These are phyloP conservation scores for Pinus taeda DNA, from an alignment of 75 land plant genomes.

Conservation along the genomic window DNA sequence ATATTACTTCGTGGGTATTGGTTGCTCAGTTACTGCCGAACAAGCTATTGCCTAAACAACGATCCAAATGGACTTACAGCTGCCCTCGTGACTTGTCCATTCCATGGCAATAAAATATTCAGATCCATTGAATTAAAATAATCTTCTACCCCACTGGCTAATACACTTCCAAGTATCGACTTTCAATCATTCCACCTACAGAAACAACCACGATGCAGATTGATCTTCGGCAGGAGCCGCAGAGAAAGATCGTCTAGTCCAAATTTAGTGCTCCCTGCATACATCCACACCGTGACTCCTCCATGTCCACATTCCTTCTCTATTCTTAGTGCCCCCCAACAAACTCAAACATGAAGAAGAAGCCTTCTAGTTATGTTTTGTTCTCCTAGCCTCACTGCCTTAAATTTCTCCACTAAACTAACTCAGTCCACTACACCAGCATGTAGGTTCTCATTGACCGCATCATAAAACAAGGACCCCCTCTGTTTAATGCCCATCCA, in stretches of 20 bases:
- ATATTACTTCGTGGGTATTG: too few species aligned
- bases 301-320: not conserved
- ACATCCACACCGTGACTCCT: too few species aligned
- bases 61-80: not conserved
- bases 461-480: not conserved
- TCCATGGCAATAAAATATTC: not conserved
- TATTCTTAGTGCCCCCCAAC: not conserved
- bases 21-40: too few species aligned
- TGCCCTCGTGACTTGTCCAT: conserved; percentile 5
- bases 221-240: not conserved
- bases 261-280: not conserved
- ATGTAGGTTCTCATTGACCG: not conserved
- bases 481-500: too few species aligned
- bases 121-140: not conserved
- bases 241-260: not conserved
- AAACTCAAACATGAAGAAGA: not conserved
- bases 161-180: not conserved
- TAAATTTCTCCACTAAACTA: conserved; percentile 4
- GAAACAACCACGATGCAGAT: not conserved
- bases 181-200: not conserved
- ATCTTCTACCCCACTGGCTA: not conserved
- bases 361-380: not conserved
- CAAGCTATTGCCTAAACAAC: not conserved
- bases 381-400: not conserved
- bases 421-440: not conserved